A percentile compares a stretch with the other conserved stretches of the same genome.
phyloP scores from a whole-genome alignment of 805 yeast species.

The Yamadazyma insecticola region DNA sequence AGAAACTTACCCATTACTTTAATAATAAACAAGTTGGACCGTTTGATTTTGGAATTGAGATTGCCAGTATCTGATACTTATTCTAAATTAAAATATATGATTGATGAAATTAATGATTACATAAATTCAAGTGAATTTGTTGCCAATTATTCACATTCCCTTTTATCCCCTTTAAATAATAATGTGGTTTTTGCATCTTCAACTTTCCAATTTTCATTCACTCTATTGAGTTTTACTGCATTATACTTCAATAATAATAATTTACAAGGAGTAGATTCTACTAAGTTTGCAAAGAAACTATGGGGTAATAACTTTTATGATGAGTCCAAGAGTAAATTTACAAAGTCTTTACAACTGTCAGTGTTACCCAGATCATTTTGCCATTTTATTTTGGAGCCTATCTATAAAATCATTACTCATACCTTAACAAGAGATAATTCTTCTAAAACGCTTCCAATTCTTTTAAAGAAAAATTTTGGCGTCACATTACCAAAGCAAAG shows the following conservation, averaged over 20 bases:
- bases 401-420: conserved; percentile 68
- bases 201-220: conserved; percentile 58
- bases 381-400: conserved; percentile 66
- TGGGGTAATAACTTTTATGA: conserved; percentile 77
- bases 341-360: conserved; percentile 22
- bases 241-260: conserved; percentile 30
- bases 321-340: conserved; percentile 40
- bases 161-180: conserved; percentile 4
- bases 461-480: conserved; percentile 48
- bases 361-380: conserved; percentile 45
- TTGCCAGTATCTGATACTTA: conserved; percentile 73
- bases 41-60: conserved; percentile 74
- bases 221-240: conserved; percentile 58
- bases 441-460: conserved; percentile 28
- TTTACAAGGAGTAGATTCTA: conserved; percentile 12
- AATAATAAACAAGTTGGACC: conserved; percentile 77
- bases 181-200: conserved; percentile 78
- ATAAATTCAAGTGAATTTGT: conserved; percentile 31
- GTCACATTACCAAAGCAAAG: conserved; percentile 36
- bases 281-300: conserved; percentile 46
- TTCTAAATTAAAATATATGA: conserved; percentile 54
- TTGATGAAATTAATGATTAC: conserved; percentile 61
- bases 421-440: conserved; percentile 50
- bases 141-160: not conserved
- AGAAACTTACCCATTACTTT: conserved; percentile 51